These are phyloP conservation scores for Annulohypoxylon moriforme DNA, from an alignment of 495 filamentous ascomycete species.

Conservation along the genomic window DNA sequence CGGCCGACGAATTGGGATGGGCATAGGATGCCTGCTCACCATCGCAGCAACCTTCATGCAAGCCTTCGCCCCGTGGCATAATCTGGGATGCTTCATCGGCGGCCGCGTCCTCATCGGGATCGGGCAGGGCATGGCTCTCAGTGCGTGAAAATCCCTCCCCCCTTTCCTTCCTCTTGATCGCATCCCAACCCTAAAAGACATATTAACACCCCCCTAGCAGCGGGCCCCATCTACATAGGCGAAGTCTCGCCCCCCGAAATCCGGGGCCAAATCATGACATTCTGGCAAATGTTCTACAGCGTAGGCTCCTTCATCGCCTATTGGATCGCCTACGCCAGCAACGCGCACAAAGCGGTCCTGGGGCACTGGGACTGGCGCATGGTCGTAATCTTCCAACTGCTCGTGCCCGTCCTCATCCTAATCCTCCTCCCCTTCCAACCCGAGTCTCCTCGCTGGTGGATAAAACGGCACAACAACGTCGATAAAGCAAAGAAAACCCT, in stretches of 20 bases:
- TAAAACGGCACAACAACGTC: constrained; percentile 63
- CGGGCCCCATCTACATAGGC: constrained; percentile 72
- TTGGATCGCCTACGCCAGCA: constrained; percentile 70
- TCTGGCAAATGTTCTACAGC: constrained; percentile 75
- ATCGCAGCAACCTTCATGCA: constrained; percentile 73
- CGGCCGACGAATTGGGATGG: constrained; percentile 70
- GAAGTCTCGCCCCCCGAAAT: constrained; percentile 69
- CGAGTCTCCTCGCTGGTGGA: constrained; percentile 69
- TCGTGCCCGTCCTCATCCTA: constrained; percentile 66
- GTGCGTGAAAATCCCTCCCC: constrained; percentile 50
- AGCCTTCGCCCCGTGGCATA: constrained; percentile 64
- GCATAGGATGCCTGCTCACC: constrained; percentile 64
- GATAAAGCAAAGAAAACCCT: constrained; percentile 66
- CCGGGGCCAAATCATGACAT: constrained; percentile 72
- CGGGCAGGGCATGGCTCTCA: constrained; percentile 72
- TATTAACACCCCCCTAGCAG: constrained; percentile 32
- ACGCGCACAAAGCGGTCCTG: constrained; percentile 59
- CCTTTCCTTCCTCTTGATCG: no score
- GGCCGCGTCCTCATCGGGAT: constrained; percentile 72
- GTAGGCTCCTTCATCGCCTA: constrained; percentile 71
- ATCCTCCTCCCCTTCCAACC: constrained; percentile 65
- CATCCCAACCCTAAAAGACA: not conserved
- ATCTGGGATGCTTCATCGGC: constrained; percentile 69
- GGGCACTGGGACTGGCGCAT: constrained; percentile 73
- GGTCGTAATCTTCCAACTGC: constrained; percentile 71